A percentile compares a stretch with the other conserved stretches of the same genome.
phyloP scores from a whole-genome alignment of 768 basidiomycete genomes.

The Pluteus cervinus region DNA sequence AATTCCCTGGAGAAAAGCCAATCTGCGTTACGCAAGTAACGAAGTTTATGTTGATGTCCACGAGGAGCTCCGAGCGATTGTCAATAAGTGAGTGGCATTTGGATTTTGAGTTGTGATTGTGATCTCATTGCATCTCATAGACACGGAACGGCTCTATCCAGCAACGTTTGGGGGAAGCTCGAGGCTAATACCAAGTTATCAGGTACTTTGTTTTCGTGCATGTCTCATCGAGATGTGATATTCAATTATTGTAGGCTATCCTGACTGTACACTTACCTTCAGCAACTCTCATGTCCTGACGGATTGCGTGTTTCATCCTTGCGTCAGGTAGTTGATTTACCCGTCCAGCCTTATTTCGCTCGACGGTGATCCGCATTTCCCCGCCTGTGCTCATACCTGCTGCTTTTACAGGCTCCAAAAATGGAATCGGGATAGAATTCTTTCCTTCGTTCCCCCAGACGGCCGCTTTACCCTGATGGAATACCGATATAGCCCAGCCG shows the following conservation, averaged over 20 bases:
- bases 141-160: conserved; percentile 60
- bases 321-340: conserved; percentile 61
- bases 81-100: conserved; percentile 55
- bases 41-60: conserved; percentile 91
- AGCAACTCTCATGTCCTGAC: conserved; percentile 65
- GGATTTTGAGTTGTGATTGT: neutral
- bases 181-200: conserved; percentile 73
- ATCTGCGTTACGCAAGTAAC: conserved; percentile 77
- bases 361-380: conserved; percentile 4
- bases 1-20: conserved; percentile 90
- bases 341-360: conserved; percentile 2
- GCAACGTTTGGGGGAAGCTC: conserved; percentile 71
- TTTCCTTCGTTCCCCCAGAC: conserved; percentile 94
- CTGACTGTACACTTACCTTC: conserved; percentile 79
- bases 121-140: conserved; percentile 29
- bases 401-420: conserved; percentile 63
- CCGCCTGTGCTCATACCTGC: too few relatives aligned
- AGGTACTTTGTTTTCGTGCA: conserved; percentile 33
- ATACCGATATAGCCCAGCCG: conserved; percentile 59
- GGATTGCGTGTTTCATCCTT: conserved; percentile 89
- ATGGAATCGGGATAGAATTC: conserved; percentile 67
- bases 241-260: conserved; percentile 54
- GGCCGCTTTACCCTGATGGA: conserved; percentile 81
- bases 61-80: conserved; percentile 74
- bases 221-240: neutral